Evolutionary conservation across 2,329 filamentous ascomycete species (phyloP), one percentile per base, ranked within the genome.

Genomic region (Pyrenophora seminiperda): DNA sequence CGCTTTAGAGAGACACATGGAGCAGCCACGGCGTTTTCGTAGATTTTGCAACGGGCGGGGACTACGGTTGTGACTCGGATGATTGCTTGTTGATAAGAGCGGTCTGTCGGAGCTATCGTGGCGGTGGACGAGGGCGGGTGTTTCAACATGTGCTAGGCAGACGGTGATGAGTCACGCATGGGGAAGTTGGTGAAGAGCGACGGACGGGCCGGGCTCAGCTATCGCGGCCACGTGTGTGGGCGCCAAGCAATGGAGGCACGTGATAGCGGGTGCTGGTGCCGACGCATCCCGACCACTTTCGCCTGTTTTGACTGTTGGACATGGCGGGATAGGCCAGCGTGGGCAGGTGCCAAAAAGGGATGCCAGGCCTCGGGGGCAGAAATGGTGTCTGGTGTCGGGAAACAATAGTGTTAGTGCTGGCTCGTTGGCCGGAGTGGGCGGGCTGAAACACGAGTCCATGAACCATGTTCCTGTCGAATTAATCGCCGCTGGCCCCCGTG

Each of bases 71-170:
- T 24, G 27, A 41, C 14, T 40, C 22, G 9, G 33, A 19, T 18
- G 31, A 20, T 37, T 14, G 15, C 22, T n/a, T 18, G 29, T 15
- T 33, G 40, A 39, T 29, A 37, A 13, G 43, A 42, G 54, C 54
- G 47, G 53, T 46, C 52, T 52, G 54, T 51, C 44, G 45, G 40
- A 31, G 56, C 32, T 17, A 41, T 50, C 53, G 53, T 50, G 48
- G 46, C 50, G 49, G 47, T 54, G 48, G 54, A 50, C 54, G 47
- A 50, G 51, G 54, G 58, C 34, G 41, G 40, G 22, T 33, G 62
- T 64, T 65, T 63, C 62, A 66, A 56, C 19, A 54, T 46, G 52
- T 39, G 51, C 54, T 61, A 20, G 13, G 41, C 34, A 24, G 41
- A 44, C 15, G 38, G 40, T n/a, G 24, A 30, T 48, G 29, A 42